Percentiles rank a stretch among this genome's conserved stretches.
phyloP scores from a whole-genome alignment of 495 filamentous ascomycete species.

The Neurospora sp. region DNA sequence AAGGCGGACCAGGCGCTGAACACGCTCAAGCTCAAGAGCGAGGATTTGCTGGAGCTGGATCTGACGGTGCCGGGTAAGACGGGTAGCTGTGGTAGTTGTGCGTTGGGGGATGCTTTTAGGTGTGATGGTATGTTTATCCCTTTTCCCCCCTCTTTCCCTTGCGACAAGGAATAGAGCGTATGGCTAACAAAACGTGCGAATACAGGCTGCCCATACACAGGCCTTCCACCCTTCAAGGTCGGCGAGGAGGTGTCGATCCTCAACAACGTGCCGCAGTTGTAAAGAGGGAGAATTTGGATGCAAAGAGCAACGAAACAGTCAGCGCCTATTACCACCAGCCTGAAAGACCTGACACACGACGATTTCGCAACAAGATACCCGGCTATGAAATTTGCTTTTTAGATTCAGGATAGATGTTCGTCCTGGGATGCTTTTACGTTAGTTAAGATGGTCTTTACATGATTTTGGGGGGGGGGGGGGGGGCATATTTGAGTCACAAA shows the following conservation, averaged over 20 bases:
- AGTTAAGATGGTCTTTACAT: too few species aligned
- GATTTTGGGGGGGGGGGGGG: too few species aligned
- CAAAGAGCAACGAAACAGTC: neutral
- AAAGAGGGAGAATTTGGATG: conserved; percentile 5
- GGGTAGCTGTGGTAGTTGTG: conserved; percentile 86
- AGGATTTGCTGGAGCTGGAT: conserved; percentile 83
- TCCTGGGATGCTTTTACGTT: neutral
- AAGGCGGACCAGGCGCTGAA: conserved; percentile 41
- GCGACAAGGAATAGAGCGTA: too few species aligned
- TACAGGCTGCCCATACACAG: conserved; percentile 79
- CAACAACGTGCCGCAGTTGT: conserved; percentile 83
- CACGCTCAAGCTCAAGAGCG: conserved; percentile 59
- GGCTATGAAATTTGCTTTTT: neutral
- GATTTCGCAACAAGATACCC: neutral
- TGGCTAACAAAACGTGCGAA: conserved; percentile 18
- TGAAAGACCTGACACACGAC: neutral
- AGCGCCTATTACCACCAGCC: neutral
- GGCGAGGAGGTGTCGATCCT: conserved; percentile 85
- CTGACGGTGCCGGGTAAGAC: conserved; percentile 95
- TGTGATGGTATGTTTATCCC: conserved; percentile 31
- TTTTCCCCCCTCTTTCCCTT: neutral
- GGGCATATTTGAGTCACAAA: too few species aligned
- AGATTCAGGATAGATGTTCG: neutral
- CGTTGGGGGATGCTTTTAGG: conserved; percentile 80
- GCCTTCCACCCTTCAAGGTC: conserved; percentile 89